Percentiles rank a stretch among this genome's conserved stretches.
Conservation (phyloP, 768 basidiomycete species). For the Boletellus ananas region DNA sequence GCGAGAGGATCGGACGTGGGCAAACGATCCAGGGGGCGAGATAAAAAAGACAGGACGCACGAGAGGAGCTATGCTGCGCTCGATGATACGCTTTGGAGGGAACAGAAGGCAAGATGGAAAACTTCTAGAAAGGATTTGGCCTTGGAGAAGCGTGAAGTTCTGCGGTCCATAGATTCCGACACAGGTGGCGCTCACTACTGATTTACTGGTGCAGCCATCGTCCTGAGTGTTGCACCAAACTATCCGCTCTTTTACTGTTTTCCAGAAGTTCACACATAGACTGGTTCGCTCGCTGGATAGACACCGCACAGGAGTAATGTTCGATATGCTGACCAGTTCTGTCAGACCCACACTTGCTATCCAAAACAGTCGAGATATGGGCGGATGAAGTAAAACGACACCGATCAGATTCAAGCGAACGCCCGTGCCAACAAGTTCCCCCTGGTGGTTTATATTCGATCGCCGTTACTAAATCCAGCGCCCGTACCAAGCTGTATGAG, state of each 20-base stretch:
- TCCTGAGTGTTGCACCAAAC: too few species aligned
- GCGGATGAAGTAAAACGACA: neutral
- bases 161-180: constrained; percentile 11
- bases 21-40: constrained; percentile 38
- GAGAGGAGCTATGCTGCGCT: constrained; percentile 27
- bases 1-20: constrained; percentile 55
- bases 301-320: neutral
- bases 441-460: constrained; percentile 16
- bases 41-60: constrained; percentile 19
- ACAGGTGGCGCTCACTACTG: constrained; percentile 3
- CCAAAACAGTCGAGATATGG: neutral
- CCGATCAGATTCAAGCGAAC: constrained; percentile 1
- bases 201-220: neutral
- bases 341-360: neutral
- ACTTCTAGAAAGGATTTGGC: constrained; percentile 16
- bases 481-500: constrained; percentile 22
- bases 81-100: constrained; percentile 37
- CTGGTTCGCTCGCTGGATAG: neutral
- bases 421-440: neutral
- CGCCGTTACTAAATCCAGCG: constrained; percentile 19
- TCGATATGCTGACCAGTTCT: neutral
- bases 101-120: constrained; percentile 34
- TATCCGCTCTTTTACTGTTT: too few species aligned
- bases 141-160: neutral
- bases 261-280: neutral